phyloP scores from a whole-genome alignment of 2,329 filamentous ascomycete species.

The Rhytidhysteron rufulum region DNA sequence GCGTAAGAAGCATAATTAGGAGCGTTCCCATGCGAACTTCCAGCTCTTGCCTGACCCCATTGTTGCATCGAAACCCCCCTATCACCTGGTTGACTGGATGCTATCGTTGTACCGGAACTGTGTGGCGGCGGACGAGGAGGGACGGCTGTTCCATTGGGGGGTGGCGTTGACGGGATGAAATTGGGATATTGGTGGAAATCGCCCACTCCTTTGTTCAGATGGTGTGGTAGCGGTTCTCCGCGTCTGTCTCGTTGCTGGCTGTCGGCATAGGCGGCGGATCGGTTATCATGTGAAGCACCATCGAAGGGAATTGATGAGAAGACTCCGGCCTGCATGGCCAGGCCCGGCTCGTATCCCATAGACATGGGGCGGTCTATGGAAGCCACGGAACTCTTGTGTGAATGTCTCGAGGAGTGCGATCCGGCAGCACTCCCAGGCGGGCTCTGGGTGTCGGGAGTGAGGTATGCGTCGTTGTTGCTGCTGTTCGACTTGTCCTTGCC shows the following conservation, averaged over 20 bases:
- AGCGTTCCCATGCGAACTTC: conserved; percentile 21
- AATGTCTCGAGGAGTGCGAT: conserved; percentile 71
- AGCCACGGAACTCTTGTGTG: conserved; percentile 47
- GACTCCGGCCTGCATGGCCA: conserved; percentile 74
- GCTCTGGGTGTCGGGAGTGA: conserved; percentile 54
- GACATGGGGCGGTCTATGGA: conserved; percentile 67
- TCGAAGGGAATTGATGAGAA: conserved; percentile 90
- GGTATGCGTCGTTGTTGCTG: conserved; percentile 54
- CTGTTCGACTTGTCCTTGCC: conserved; percentile 68
- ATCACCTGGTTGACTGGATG: conserved; percentile 65
- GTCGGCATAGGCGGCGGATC: conserved; percentile 69
- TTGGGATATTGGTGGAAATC: conserved; percentile 90
- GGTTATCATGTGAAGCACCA: conserved; percentile 59
- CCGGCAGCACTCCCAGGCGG: conserved; percentile 59
- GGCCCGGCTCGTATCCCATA: conserved; percentile 55
- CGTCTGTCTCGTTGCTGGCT: conserved; percentile 63
- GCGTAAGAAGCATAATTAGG: conserved; percentile 18
- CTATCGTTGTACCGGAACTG: conserved; percentile 57
- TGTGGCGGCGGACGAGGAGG: conserved; percentile 59
- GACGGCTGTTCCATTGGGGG: conserved; percentile 49
- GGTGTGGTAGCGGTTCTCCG: conserved; percentile 75
- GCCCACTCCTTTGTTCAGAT: conserved; percentile 69
- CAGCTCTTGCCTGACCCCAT: conserved; percentile 52
- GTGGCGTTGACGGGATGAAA: conserved; percentile 55
- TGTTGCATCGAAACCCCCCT: conserved; percentile 70